phyloP scores from a whole-genome alignment of 495 filamentous ascomycete genomes.

The Neurospora tetrasperma region DNA sequence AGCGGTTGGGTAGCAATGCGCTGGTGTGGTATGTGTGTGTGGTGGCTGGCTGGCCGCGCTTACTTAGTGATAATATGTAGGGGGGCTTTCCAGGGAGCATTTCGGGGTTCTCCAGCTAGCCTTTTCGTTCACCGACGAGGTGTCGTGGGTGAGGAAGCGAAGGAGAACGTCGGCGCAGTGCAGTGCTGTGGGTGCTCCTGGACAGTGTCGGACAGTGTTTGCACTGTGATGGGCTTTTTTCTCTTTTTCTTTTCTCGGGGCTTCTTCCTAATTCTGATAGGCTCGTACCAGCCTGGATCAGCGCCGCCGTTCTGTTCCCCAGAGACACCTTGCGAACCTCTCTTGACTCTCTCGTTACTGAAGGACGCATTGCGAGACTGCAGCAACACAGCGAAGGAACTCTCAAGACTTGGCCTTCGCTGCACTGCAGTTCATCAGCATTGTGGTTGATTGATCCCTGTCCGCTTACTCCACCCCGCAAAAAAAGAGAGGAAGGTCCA shows the following conservation, averaged over 20 bases:
- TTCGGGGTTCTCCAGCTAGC: too few species aligned
- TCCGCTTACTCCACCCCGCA: conserved; percentile 1
- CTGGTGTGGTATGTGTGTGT: too few species aligned
- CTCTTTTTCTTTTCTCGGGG: neutral
- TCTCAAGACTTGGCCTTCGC: neutral
- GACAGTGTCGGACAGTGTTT: neutral
- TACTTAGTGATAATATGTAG: too few species aligned
- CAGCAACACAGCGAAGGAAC: neutral
- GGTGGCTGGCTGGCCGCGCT: too few species aligned
- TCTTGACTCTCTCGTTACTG: neutral
- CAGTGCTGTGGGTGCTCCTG: neutral
- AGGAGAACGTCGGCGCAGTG: neutral
- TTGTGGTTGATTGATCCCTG: neutral
- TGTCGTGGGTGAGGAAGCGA: neutral
- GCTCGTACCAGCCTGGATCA: neutral
- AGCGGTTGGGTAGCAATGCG: too few species aligned
- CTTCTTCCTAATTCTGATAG: neutral
- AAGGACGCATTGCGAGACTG: neutral
- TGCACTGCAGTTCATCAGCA: neutral
- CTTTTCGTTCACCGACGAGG: neutral
- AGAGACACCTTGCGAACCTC: neutral
- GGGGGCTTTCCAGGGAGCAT: too few species aligned
- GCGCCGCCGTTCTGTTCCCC: neutral
- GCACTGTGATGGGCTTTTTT: neutral
- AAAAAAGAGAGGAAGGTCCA: neutral